Percentiles rank a stretch among this genome's conserved stretches.
Evolutionary conservation across 2,329 filamentous ascomycete species (phyloP).

Genomic region (Thyridium curvatum): DNA sequence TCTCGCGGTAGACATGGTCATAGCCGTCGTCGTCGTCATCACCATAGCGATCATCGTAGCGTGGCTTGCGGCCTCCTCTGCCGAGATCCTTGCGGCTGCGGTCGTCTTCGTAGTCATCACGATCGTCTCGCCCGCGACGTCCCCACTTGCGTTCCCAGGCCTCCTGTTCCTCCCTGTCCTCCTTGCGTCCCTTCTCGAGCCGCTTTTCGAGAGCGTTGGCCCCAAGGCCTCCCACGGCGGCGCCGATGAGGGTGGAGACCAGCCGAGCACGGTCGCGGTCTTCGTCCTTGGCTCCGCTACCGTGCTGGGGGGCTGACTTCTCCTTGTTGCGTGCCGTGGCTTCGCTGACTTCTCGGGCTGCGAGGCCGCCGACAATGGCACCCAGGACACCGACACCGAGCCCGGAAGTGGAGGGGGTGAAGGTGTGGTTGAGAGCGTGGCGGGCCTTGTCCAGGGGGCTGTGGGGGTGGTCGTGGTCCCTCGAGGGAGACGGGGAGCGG

Average conservation of each 20-base stretch:
- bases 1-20: conserved; percentile 12
- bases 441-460: conserved; percentile 32
- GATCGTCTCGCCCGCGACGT: conserved; percentile 7
- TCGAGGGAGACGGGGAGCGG: conserved; percentile 3
- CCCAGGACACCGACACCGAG: conserved; percentile 46
- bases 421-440: conserved; percentile 35
- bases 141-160: conserved; percentile 26
- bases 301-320: conserved; percentile 12
- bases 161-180: conserved; percentile 16
- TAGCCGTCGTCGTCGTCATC: conserved; percentile 16
- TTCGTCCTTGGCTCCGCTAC: conserved; percentile 15
- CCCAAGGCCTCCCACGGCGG: conserved; percentile 47
- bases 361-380: conserved; percentile 47
- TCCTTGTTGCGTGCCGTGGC: conserved; percentile 19
- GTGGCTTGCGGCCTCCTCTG: too few relatives aligned
- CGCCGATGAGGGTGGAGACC: conserved; percentile 45
- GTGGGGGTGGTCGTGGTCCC: conserved; percentile 3
- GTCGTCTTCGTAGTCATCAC: conserved; percentile 10
- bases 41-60: conserved; percentile 6
- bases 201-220: conserved; percentile 43
- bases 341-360: conserved; percentile 41
- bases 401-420: conserved; percentile 40
- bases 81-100: conserved; percentile 7
- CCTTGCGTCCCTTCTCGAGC: conserved; percentile 29
- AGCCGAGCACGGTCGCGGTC: conserved; percentile 25